phyloP scores from a whole-genome alignment of 2,329 filamentous ascomycete genomes.

The Teratosphaeria zuluensis region DNA sequence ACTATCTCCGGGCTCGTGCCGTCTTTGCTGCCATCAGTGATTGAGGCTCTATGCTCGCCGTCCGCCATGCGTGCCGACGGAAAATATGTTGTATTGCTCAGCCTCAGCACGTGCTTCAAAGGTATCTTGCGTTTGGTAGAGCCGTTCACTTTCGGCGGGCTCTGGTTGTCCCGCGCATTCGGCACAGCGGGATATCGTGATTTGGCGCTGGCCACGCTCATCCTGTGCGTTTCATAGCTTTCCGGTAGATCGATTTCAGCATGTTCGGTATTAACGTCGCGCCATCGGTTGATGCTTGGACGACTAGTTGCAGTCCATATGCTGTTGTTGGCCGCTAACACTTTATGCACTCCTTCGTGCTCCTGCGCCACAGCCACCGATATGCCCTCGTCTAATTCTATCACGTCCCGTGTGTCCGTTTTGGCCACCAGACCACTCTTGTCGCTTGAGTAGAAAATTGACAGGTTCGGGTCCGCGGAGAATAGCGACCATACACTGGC shows the following conservation, averaged over 20 bases:
- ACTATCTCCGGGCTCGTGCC: conserved; percentile 12
- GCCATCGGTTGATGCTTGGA: conserved; percentile 88
- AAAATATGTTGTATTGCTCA: conserved; percentile 77
- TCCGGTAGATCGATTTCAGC: conserved; percentile 53
- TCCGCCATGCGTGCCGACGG: conserved; percentile 43
- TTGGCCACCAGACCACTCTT: conserved; percentile 90
- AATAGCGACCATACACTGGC: conserved; percentile 95
- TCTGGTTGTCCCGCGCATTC: conserved; percentile 16
- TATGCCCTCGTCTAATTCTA: conserved; percentile 75
- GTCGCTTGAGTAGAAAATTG: conserved; percentile 90
- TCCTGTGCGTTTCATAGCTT: conserved; percentile 43
- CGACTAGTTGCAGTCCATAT: conserved; percentile 86
- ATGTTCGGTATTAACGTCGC: conserved; percentile 68
- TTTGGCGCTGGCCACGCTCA: conserved; percentile 39
- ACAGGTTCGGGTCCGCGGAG: conserved; percentile 75
- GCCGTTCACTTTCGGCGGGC: conserved; percentile 4
- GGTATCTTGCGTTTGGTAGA: conserved; percentile 56
- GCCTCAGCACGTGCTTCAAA: conserved; percentile 63
- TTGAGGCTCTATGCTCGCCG: conserved; percentile 4
- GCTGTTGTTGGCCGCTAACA: conserved; percentile 57
- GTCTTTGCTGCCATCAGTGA: conserved; percentile 47
- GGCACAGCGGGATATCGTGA: conserved; percentile 31
- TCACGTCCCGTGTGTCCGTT: conserved; percentile 72
- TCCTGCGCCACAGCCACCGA: conserved; percentile 89
- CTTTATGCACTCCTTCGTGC: conserved; percentile 66